These are phyloP conservation scores for Strobilomyces echinocephalus DNA, from an alignment of 768 basidiomycete species.

Conservation along the genomic window DNA sequence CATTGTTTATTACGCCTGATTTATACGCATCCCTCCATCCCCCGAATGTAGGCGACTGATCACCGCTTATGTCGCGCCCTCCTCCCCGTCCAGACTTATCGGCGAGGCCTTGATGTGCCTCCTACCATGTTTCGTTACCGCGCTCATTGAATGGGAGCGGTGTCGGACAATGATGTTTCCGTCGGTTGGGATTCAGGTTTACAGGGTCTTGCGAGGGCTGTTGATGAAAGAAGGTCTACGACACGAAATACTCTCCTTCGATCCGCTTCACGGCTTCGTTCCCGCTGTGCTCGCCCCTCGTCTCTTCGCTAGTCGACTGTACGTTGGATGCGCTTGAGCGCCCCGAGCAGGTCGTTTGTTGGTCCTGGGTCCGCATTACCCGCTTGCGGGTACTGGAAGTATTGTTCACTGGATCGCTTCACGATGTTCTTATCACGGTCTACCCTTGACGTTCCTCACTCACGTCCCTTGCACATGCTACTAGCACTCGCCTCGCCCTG, in stretches of 20 bases:
- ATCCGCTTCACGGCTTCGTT: constrained; percentile 3
- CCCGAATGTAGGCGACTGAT: constrained; percentile 39
- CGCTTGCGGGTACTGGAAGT: constrained; percentile 28
- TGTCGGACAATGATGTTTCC: constrained; percentile 21
- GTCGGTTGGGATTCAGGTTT: constrained; percentile 23
- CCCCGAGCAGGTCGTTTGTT: constrained; percentile 12
- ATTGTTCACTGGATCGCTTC: constrained; percentile 14
- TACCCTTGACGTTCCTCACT: constrained; percentile 15
- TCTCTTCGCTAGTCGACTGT: constrained; percentile 37
- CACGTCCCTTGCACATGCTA: constrained; percentile 9
- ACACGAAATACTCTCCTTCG: constrained; percentile 3
- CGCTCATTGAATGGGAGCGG: constrained; percentile 35
- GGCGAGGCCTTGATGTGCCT: constrained; percentile 27
- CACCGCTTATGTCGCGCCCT: constrained; percentile 36
- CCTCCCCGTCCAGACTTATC: constrained; percentile 15
- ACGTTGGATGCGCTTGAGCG: constrained; percentile 24
- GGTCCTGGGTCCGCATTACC: constrained; percentile 10
- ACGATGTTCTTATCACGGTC: constrained; percentile 24
- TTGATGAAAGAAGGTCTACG: constrained; percentile 21
- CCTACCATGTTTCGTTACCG: constrained; percentile 15
- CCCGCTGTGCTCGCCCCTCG: constrained; percentile 23
- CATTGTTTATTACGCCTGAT: constrained; percentile 44
- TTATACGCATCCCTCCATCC: constrained; percentile 28
- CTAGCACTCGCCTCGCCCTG: constrained; percentile 14
- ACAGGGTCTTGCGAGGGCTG: constrained; percentile 25